Evolutionary conservation across 305 asterid species (phyloP).

Genomic region (Solanum chacoense): DNA sequence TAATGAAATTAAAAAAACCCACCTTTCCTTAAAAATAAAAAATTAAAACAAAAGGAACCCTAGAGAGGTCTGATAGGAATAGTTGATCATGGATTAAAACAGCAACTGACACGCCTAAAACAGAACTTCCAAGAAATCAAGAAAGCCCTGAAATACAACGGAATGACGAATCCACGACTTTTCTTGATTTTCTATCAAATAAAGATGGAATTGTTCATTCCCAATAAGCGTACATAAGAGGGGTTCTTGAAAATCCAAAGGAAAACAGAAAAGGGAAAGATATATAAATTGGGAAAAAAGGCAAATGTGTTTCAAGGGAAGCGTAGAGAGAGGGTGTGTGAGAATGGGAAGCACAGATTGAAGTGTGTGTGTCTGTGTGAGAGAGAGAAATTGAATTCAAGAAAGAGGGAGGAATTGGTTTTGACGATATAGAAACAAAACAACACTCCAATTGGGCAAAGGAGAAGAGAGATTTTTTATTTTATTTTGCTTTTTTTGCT

Average conservation of each 20-base stretch:
- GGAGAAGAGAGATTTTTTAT: neutral
- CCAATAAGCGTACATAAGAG: neutral
- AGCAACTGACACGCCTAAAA: neutral
- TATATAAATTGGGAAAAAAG: neutral
- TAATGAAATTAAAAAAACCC: neutral
- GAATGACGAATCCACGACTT: neutral
- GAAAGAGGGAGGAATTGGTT: slow-evolving; percentile 10
- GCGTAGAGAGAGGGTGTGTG: neutral
- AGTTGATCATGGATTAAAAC: neutral
- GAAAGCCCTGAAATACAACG: neutral
- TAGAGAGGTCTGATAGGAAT: neutral
- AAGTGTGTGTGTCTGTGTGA: neutral
- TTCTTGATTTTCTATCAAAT: neutral
- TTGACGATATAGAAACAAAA: neutral
- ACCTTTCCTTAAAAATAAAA: neutral
- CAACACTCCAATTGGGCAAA: neutral
- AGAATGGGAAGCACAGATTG: slow-evolving; percentile 11
- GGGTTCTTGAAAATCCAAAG: neutral
- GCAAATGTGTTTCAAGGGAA: neutral
- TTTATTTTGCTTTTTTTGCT: neutral
- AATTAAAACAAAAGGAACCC: neutral
- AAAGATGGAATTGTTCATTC: neutral
- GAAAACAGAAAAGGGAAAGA: neutral
- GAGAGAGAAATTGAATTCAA: slow-evolving; percentile 4
- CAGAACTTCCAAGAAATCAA: neutral